Evolutionary conservation across 352 stramenopile genomes (phyloP).

Genomic region (Globisporangium okanoganense): DNA sequence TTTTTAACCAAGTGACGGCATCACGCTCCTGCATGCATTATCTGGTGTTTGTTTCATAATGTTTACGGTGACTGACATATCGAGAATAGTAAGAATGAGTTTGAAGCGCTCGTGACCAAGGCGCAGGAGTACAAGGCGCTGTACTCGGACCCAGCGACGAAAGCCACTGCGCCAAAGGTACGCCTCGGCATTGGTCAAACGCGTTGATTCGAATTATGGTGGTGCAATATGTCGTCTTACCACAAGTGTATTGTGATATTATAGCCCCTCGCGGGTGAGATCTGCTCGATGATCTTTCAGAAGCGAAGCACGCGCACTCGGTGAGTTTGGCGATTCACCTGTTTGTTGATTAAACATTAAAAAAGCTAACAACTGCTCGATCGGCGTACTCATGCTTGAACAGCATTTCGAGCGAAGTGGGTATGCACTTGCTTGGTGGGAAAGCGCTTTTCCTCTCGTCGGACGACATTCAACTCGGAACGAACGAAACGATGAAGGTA

Average conservation of each 20-base stretch:
- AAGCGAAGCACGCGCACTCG: conserved; percentile 92
- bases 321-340: conserved; percentile 1
- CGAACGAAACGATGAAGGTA: conserved; percentile 95
- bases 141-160: conserved; percentile 55
- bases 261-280: conserved; percentile 59
- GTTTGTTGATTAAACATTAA: neutral
- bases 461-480: conserved; percentile 97
- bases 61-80: too few species aligned
- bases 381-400: neutral
- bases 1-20: neutral
- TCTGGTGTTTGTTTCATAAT: neutral
- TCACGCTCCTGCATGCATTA: neutral
- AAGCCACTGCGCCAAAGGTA: conserved; percentile 48
- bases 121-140: conserved; percentile 65
- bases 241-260: neutral
- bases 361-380: neutral
- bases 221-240: too few species aligned
- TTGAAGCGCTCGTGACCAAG: conserved; percentile 58
- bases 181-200: neutral
- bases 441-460: conserved; percentile 96
- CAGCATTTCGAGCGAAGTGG: conserved; percentile 92
- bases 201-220: neutral
- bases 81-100: conserved; percentile 29
- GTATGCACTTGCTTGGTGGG: conserved; percentile 95
- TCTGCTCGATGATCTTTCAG: conserved; percentile 94